These are phyloP conservation scores for Amanita molliuscula DNA, from an alignment of 768 basidiomycete genomes.

Conservation along the genomic window DNA sequence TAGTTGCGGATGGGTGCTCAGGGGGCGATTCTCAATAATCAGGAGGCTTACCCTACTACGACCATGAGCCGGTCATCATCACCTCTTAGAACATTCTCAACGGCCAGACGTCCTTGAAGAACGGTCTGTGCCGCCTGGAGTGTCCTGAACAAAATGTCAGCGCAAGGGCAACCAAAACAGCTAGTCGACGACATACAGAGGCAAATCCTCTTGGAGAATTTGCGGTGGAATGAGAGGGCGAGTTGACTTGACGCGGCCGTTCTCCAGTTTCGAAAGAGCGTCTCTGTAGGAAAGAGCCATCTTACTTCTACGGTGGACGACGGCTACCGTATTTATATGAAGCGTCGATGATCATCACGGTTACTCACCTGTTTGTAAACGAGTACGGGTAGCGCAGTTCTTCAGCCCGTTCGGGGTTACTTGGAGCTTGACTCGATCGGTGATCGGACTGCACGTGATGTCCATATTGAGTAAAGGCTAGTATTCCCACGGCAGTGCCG, in stretches of 20 bases:
- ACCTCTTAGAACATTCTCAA: constrained; percentile 73
- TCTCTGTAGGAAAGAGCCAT: constrained; percentile 74
- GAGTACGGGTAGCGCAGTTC: not conserved
- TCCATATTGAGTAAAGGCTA: not conserved
- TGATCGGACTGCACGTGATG: not conserved
- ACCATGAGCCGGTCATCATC: constrained; percentile 90
- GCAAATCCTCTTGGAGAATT: constrained; percentile 90
- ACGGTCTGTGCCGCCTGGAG: constrained; percentile 81
- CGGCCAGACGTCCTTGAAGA: constrained; percentile 68
- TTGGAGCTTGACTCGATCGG: not conserved
- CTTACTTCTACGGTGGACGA: constrained; percentile 13
- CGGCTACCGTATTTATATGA: not conserved
- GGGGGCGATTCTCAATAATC: not conserved
- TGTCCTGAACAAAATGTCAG: constrained; percentile 34
- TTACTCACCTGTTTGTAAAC: not conserved
- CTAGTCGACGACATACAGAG: constrained; percentile 42
- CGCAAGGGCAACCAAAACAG: constrained; percentile 4
- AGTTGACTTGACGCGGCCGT: constrained; percentile 77
- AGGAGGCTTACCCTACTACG: constrained; percentile 66
- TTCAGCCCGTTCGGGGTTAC: not conserved
- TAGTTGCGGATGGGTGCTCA: constrained; percentile 13
- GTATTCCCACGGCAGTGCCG: not conserved
- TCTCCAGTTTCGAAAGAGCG: constrained; percentile 74
- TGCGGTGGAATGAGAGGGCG: constrained; percentile 90
- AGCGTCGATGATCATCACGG: not conserved